Evolutionary conservation across 2,329 filamentous ascomycete genomes (phyloP), one percentile per base, ranked within the genome.

Genomic region (Claviceps africana): DNA sequence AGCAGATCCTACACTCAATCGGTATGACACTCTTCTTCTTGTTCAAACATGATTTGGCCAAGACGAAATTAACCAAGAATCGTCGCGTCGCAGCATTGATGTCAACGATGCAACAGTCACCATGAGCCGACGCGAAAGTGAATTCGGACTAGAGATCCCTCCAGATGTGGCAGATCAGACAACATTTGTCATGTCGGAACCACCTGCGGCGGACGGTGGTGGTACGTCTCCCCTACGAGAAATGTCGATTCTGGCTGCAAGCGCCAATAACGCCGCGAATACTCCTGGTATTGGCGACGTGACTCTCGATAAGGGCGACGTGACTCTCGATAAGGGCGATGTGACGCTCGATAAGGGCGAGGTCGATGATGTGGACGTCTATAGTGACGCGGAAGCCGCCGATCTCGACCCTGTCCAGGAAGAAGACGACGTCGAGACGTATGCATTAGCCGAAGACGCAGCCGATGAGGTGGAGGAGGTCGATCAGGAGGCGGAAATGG

Each of bases 81-180:
- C 45, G 21, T 46, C 45, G 21, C 35, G 58, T 59, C 44, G 60
- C 31, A 67, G 66, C n/a, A 59, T 65, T 17, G 71, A 74, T 48
- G 65, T 66, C 1, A 72, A 75, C 4, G 62, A 63, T 1, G 61
- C 67, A 45, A 69, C 67, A 9, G 66, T 67, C 21, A 70, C 67
- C 0, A 53, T 71, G 21, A 70, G 68, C 19, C 33, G 37, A 44
- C 67, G 71, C 10, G 71, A 73, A 31, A 79, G 76, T 54, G 73
- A 73, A 46, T 77, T 81, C 54, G 72, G 71, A 2, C 61, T 79
- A 21, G 68, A 76, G 31, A 68, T 78, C 17, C 75, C 75, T 1
- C 62, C 70, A 0, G 69, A 70, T 9, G 68, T 70, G 9, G 73
- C 74, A 46, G 67, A 68, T 2, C 74, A 78, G 58, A 78, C 70